Conservation (phyloP, 768 basidiomycete genomes). For the Hydnum rufescens region DNA sequence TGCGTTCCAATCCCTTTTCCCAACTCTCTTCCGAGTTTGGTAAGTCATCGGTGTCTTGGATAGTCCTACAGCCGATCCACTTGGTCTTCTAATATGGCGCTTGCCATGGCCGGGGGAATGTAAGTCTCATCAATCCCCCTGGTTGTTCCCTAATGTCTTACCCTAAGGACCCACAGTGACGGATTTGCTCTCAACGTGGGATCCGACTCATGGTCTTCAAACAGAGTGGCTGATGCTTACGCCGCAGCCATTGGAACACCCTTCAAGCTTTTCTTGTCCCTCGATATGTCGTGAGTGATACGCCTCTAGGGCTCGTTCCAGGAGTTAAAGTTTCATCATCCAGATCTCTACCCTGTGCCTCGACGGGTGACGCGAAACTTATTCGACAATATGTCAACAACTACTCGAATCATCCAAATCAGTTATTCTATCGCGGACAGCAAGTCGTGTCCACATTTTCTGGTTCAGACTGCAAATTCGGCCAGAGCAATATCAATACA, state of each 20-base stretch:
- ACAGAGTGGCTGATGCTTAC: constrained; percentile 44
- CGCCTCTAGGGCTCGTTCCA: constrained; percentile 13
- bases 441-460: constrained; percentile 53
- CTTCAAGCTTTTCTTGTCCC: constrained; percentile 51
- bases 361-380: constrained; percentile 26
- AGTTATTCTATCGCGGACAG: constrained; percentile 33
- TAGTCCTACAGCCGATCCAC: background rate
- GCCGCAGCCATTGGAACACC: constrained; percentile 26
- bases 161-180: constrained; percentile 3
- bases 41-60: too few species aligned
- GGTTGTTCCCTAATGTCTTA: background rate
- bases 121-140: background rate
- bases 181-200: constrained; percentile 42
- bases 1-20: background rate
- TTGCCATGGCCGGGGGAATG: background rate
- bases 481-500: constrained; percentile 27
- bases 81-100: background rate
- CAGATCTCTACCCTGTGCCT: constrained; percentile 31
- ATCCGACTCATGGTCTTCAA: constrained; percentile 38
- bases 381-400: constrained; percentile 35
- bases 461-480: constrained; percentile 50
- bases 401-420: constrained; percentile 37
- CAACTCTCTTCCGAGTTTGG: background rate
- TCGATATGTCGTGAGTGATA: constrained; percentile 31
- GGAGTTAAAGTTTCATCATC: constrained; percentile 7